These are phyloP conservation scores for Aspergillus latus DNA, from an alignment of 2,329 filamentous ascomycete genomes.

Conservation along the genomic window DNA sequence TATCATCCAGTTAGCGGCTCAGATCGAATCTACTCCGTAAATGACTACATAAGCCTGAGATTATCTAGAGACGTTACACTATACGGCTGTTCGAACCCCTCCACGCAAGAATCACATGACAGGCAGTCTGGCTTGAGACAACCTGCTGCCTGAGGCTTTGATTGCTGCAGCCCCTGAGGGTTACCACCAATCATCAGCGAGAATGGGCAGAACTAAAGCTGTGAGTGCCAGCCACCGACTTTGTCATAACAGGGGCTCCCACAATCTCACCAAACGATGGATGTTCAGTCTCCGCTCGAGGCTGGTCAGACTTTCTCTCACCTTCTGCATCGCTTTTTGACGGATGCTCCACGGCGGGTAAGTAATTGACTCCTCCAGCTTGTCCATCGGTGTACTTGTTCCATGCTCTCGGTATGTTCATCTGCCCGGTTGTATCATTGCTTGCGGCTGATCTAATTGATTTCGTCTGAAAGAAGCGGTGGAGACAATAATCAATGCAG, in stretches of 20 bases:
- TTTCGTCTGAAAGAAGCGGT: constrained; percentile 12
- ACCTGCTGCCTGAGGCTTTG: constrained; percentile 9
- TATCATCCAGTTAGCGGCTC: neutral
- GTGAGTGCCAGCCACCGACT: constrained; percentile 25
- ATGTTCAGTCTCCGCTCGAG: constrained; percentile 1
- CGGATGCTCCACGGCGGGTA: neutral
- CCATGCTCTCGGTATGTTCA: neutral
- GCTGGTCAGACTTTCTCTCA: constrained; percentile 5
- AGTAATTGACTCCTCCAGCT: constrained; percentile 7
- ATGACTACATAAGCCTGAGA: too few species aligned
- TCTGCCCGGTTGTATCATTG: neutral
- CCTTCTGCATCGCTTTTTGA: neutral
- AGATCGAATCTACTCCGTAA: too few species aligned
- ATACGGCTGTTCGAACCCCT: neutral
- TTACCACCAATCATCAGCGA: constrained; percentile 16
- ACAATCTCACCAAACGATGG: constrained; percentile 8
- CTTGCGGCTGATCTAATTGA: neutral
- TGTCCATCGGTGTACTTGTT: neutral
- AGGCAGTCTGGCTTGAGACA: neutral
- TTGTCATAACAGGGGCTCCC: constrained; percentile 8
- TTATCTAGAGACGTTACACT: too few species aligned
- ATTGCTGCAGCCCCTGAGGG: constrained; percentile 14
- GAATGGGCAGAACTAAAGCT: constrained; percentile 2
- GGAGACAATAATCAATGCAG: constrained; percentile 19
- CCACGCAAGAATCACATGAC: neutral